phyloP scores from a whole-genome alignment of 75 land plant genomes.

The Sequoia sempervirens region DNA sequence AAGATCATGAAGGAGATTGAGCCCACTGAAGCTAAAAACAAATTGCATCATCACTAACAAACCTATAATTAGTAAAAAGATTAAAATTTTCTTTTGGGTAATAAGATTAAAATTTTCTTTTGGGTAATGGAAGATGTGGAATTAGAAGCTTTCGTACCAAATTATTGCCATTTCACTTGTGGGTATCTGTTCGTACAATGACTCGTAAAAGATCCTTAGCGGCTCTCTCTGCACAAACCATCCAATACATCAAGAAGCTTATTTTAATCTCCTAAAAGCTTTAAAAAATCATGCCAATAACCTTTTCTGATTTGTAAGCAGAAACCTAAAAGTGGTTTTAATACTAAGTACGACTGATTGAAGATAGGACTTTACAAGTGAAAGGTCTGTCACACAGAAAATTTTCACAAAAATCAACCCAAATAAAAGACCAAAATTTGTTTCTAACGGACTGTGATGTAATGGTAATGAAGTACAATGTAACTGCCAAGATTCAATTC shows the following conservation, averaged over 20 bases:
- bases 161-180: constrained; percentile 94
- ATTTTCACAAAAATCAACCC: neutral
- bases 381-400: neutral
- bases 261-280: neutral
- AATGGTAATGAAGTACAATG: neutral
- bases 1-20: neutral
- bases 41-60: neutral
- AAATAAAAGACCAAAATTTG: neutral
- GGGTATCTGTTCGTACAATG: constrained; percentile 73
- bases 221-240: constrained; percentile 76
- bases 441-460: neutral
- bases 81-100: too few species aligned
- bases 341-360: neutral
- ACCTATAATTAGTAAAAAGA: neutral
- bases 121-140: neutral
- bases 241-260: constrained; percentile 4
- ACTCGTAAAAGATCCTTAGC: constrained; percentile 82
- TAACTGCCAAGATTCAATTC: too few species aligned
- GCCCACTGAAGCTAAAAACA: constrained; percentile 2
- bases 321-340: neutral
- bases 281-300: neutral
- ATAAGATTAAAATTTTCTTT: too few species aligned
- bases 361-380: neutral
- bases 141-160: constrained; percentile 47
- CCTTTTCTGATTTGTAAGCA: neutral